Base-by-base conservation (phyloP, 495 filamentous ascomycete species). In the Penicillium waksmanii region DNA sequence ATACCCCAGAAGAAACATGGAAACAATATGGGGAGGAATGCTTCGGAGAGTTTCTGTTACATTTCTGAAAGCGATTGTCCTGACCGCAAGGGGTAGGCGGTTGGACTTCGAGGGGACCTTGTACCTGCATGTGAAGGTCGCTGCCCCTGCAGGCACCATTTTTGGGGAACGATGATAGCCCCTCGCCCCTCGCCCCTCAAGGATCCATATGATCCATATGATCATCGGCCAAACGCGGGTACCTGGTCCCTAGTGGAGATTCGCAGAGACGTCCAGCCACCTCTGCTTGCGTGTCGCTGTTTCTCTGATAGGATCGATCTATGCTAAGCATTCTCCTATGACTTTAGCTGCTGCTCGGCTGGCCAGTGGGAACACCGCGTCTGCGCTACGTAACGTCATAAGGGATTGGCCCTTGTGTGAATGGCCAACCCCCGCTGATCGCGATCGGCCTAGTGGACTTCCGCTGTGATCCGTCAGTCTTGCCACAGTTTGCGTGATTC, bases 271-370 rank as follows among this genome's bases (percentile, higher is more conserved):
- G 25, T 63, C 56, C 63, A 68, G 68, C 68, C 68, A 66, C 68
- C 38, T 23, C 36, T 38, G 63, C 56, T 68, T 71, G 68, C 68
- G 66, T 62, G 68, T 59, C 63, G 43, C 34, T 12, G 11, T n/a
- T 33, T 6, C 15, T 10, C 17, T 55, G 58, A 71, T 66, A 69
- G 68, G 68, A 46, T 40, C 6, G 19, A n/a, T 10, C 13, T 2
- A 60, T 62, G 59, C 59, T 71, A 68, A 71, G 66, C 68, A 71
- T 66, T 71, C 66, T 61, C 33, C 63, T 55, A 59, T 17, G 5
- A 5, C 17, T 36, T 23, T 52, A 58, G 54, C 13, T 3, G 50
- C 48, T 52, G 53, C 36, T 50, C 52, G 53, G 43, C 50, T 18
- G 31, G 18, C 65, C 67, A 67, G 35, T 70, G 15, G 34, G 49